Conservation (phyloP, 2,329 filamentous ascomycete species). For the Hypoxylon rubiginosum region DNA sequence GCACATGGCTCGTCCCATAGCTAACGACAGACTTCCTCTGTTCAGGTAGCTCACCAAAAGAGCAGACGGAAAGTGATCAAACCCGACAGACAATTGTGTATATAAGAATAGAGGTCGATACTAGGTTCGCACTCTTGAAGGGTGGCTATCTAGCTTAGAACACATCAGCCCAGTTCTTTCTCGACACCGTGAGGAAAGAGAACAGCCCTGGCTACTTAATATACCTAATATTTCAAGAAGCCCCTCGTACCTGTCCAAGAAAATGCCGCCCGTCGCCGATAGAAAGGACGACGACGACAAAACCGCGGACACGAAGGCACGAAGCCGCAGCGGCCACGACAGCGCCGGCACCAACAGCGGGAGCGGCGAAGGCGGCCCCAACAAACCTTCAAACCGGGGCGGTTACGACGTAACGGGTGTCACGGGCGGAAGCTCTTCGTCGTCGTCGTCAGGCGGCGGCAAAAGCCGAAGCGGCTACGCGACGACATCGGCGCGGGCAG, state of each 20-base stretch:
- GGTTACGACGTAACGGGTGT: constrained; percentile 2
- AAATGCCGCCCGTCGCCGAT: background rate
- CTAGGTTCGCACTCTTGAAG: too few species aligned
- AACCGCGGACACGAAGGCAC: background rate
- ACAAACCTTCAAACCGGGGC: background rate
- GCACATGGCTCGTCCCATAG: background rate
- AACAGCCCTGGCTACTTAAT: background rate
- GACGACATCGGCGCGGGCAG: background rate
- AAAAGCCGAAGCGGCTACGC: constrained; percentile 1
- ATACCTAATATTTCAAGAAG: background rate
- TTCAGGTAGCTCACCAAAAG: background rate
- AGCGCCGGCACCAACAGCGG: background rate
- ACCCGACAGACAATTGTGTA: too few species aligned
- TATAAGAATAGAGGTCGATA: background rate
- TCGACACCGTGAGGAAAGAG: background rate
- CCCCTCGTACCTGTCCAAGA: background rate
- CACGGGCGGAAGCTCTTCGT: background rate
- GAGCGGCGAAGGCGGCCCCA: background rate
- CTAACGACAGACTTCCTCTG: background rate
- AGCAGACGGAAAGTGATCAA: background rate
- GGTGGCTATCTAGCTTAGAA: background rate
- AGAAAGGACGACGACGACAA: constrained; percentile 1
- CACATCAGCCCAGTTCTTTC: background rate
- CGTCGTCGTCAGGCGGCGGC: too few species aligned
- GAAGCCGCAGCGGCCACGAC: constrained; percentile 30